Percentiles rank a stretch among this genome's conserved stretches.
phyloP scores from a whole-genome alignment of 75 land plant genomes.

The Pinus tabuliformis region DNA sequence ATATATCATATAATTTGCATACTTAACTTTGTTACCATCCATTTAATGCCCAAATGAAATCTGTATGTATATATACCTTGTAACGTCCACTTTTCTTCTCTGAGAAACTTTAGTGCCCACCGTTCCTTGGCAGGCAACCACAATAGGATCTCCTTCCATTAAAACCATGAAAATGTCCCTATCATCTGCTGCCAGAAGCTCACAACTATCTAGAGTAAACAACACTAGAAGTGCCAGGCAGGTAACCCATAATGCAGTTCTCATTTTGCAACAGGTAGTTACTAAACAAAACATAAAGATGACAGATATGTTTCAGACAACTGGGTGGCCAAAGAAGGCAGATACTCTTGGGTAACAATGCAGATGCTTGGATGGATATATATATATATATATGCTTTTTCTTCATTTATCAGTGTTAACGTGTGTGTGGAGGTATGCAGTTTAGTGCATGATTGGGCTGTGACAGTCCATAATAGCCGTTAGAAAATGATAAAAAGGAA shows the following conservation, averaged over 20 bases:
- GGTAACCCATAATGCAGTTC: background rate
- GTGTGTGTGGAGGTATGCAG: too few species aligned
- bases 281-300: too few species aligned
- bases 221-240: background rate
- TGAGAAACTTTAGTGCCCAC: background rate
- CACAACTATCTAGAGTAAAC: background rate
- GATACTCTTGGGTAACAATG: too few species aligned
- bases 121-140: constrained; percentile 14
- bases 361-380: too few species aligned
- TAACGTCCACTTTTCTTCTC: background rate
- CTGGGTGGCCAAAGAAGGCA: too few species aligned
- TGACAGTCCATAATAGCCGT: too few species aligned
- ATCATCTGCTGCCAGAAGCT: constrained; percentile 10
- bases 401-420: too few species aligned
- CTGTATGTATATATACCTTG: background rate
- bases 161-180: constrained; percentile 35
- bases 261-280: background rate
- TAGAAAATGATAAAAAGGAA: too few species aligned
- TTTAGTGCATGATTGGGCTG: too few species aligned
- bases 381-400: too few species aligned
- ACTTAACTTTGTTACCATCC: background rate
- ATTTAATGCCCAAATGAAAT: background rate
- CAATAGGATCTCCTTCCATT: constrained; percentile 37
- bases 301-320: too few species aligned
- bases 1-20: background rate